Percentiles rank a stretch among this genome's conserved stretches.
These are phyloP conservation scores for Lagenaria siceraria DNA, from an alignment of 306 rosid species.

Conservation along the genomic window DNA sequence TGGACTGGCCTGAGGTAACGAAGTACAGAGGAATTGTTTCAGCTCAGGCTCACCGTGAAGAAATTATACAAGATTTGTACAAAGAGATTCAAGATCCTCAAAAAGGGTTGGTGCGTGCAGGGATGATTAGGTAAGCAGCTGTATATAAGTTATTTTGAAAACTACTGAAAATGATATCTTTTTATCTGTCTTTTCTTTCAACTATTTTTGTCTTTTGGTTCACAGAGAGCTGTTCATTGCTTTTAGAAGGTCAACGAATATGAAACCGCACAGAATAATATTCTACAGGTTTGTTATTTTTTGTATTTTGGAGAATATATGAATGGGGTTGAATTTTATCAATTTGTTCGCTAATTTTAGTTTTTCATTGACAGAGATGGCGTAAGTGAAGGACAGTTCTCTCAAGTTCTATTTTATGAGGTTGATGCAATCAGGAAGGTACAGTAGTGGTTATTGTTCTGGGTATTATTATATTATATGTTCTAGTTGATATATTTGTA, in stretches of 20 bases:
- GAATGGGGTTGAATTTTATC: not conserved
- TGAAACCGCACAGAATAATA: slow-evolving; percentile 44
- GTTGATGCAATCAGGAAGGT: slow-evolving; percentile 81
- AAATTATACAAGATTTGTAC: slow-evolving; percentile 62
- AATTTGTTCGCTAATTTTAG: not conserved
- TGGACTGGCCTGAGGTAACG: slow-evolving; percentile 78
- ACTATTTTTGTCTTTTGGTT: not conserved
- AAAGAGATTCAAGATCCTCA: slow-evolving; percentile 9
- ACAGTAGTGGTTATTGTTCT: not conserved
- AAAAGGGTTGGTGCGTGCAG: slow-evolving; percentile 31
- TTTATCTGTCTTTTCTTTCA: not conserved
- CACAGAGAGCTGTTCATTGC: slow-evolving; percentile 48
- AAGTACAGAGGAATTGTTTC: slow-evolving; percentile 61
- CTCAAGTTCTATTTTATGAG: slow-evolving; percentile 65
- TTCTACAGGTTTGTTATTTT: slow-evolving; percentile 58
- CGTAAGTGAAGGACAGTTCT: slow-evolving; percentile 73
- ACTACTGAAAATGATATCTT: not conserved
- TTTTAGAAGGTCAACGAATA: slow-evolving; percentile 18
- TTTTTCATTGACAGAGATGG: slow-evolving; percentile 48
- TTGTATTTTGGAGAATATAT: not conserved
- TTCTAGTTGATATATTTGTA: not conserved
- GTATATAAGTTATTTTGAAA: not conserved
- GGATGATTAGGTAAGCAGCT: slow-evolving; percentile 50
- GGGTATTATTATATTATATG: not conserved
- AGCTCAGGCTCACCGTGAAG: slow-evolving; percentile 46